Base-by-base conservation (phyloP, 2,329 filamentous ascomycete genomes). In the Penicillium sp. region DNA sequence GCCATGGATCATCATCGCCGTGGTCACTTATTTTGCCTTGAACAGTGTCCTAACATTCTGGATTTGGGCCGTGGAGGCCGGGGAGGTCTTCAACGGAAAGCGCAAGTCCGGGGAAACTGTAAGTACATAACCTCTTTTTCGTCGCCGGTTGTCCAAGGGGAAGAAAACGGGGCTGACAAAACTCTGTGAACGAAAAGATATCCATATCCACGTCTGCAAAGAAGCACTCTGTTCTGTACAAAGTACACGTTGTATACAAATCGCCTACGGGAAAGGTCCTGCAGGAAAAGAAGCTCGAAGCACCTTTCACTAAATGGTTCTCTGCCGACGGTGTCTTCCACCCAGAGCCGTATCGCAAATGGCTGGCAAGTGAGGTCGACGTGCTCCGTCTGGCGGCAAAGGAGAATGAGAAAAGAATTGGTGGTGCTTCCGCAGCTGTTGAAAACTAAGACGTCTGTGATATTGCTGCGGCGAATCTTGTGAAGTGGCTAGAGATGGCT, bases 141-240 rank as follows among this genome's bases (percentile, higher is more conserved):
- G 29, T 48, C 51, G 11, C 12, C 8, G 9, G 7, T 26, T 13
- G 5, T 5, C 13, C 4, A 13, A 12, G 12, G 29, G 26, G 11
- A 7, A 7, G 11, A 5, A 11, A 32, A 32, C 7, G 29, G 11
- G 7, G 29, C 29, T 32, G 4, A 1, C 25, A 25, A 9, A 13
- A 4, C 34, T 28, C 34, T 6, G 24, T 5, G 34, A 32, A 32
- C 29, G 29, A 27, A 41, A 55, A 93, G 85, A 79, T 96, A 64
- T 80, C 80, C 12, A 83, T 97, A 57, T 76, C 79, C 2, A 88
- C 84, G 35, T 80, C 78, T 1, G 83, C 82, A 1, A 84, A 86
- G 63, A 96, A 96, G 68, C 82, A 90, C 69, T 79, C 84, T 35
- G 88, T 90, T 1, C 79, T 83, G 39, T 98, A 98, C 75, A 79